A percentile compares a stretch with the other conserved stretches of the same genome.
These are phyloP conservation scores for Actinomortierella wolfii DNA, from an alignment of 371 early-diverging fungal species.

Conservation along the genomic window DNA sequence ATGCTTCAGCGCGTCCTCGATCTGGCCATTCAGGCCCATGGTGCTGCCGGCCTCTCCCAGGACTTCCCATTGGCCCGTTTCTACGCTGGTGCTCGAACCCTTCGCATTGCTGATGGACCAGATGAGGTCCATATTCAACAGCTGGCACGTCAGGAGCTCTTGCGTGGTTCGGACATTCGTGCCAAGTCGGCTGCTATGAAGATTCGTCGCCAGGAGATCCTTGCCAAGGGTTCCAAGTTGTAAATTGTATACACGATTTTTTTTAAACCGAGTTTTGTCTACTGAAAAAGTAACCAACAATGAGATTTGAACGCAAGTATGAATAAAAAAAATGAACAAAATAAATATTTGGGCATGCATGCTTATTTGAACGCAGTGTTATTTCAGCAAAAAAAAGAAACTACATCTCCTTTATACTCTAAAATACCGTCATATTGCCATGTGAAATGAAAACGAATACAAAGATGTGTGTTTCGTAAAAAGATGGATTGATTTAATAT, in stretches of 20 bases:
- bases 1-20: constrained; percentile 77
- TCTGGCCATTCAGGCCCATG: constrained; percentile 91
- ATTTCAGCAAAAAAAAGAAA: too few relatives aligned
- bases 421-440: too few relatives aligned
- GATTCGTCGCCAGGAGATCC: constrained; percentile 28
- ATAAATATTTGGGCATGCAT: too few relatives aligned
- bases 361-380: too few relatives aligned
- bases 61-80: constrained; percentile 87
- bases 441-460: too few relatives aligned
- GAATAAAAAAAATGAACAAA: too few relatives aligned
- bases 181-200: constrained; percentile 17
- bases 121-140: constrained; percentile 85
- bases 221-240: constrained; percentile 32
- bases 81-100: constrained; percentile 82
- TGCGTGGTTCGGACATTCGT: constrained; percentile 47
- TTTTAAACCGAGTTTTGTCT: too few relatives aligned
- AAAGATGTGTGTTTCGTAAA: too few relatives aligned
- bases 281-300: too few relatives aligned
- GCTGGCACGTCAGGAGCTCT: constrained; percentile 70
- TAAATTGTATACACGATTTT: too few relatives aligned
- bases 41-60: constrained; percentile 89
- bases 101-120: constrained; percentile 94
- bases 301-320: background rate
- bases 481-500: too few relatives aligned
- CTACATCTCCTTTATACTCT: too few relatives aligned